Conservation (phyloP, 2,329 filamentous ascomycete species). For the Diaporthe vaccinii region DNA sequence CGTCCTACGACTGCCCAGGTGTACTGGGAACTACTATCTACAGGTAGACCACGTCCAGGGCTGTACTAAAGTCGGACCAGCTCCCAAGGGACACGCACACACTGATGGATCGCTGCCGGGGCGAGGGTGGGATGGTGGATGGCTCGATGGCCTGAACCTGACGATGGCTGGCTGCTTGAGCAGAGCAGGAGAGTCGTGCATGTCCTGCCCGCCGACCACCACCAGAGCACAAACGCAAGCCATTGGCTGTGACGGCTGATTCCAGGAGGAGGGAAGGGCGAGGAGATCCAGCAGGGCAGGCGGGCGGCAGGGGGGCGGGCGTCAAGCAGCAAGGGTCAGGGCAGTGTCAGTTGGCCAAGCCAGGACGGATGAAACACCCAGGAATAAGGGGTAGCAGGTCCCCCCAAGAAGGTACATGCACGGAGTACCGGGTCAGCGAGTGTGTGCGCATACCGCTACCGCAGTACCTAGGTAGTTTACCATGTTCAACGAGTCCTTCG, state of each 20-base stretch:
- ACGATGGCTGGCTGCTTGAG: background rate
- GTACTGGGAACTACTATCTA: background rate
- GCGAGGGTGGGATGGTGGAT: slow-evolving; percentile 1
- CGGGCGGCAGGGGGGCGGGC: background rate
- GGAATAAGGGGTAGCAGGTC: slow-evolving; percentile 31
- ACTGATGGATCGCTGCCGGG: slow-evolving; percentile 24
- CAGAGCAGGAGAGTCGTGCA: slow-evolving; percentile 19
- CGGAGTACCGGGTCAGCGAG: background rate
- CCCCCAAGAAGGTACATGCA: background rate
- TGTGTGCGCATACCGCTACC: background rate
- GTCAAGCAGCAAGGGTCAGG: slow-evolving; percentile 34
- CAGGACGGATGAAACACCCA: slow-evolving; percentile 37
- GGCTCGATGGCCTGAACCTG: slow-evolving; percentile 14
- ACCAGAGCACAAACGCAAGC: slow-evolving; percentile 2
- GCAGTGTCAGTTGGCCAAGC: slow-evolving; percentile 33
- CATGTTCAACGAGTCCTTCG: background rate
- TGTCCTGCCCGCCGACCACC: slow-evolving; percentile 3
- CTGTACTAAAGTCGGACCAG: slow-evolving; percentile 11
- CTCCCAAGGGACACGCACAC: slow-evolving; percentile 12
- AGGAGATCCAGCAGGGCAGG: slow-evolving; percentile 12
- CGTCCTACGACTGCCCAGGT: background rate
- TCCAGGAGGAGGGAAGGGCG: slow-evolving; percentile 31
- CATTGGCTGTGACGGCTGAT: slow-evolving; percentile 34
- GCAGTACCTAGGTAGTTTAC: background rate
- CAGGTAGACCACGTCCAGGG: background rate